Evolutionary conservation across 2,329 filamentous ascomycete species (phyloP), one percentile per base, ranked within the genome.

Genomic region (Colletotrichum euphorbiae): DNA sequence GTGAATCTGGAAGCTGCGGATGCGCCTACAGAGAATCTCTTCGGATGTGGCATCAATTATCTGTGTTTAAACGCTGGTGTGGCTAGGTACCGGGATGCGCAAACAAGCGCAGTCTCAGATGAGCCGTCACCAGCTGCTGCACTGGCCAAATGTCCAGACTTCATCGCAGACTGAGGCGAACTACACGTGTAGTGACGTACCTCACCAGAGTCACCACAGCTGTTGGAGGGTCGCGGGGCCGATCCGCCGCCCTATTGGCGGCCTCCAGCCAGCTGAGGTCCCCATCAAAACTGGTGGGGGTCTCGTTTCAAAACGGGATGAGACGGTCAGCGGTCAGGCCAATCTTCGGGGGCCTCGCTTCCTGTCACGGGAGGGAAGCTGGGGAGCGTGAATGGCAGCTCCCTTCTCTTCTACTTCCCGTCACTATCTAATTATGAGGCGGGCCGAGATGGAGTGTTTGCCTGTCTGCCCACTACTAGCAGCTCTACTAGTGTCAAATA

Each of bases 311-410:
- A 59, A 65, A 58, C 65, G 65, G 65, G 38, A 59, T 65, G 65
- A 65, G 60, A 68, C 54, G 65, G 65, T 68, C 58, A 40, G 65
- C 65, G 65, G 65, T 65, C 65, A 65, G 40, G 54, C 65, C 54
- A 58, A 38, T 28, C 56, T 15, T 58, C 28, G 46, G 51, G 59
- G 21, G 21, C 21, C 21, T 24, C 21, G 21, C 21, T 24, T 24
- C 21, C 3, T 24, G 21, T n/a, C 3, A 24, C 21, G 4, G 21
- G 21, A 24, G 3, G 21, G 21, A 24, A 24, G 21, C 21, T 24
- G 4, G 21, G 21, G 21, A 24, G 21, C 40, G 36, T 50, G 28
- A 59, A 38, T 43, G 43, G 59, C 21, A n/a, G 24, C 24, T 50
- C 21, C 21, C 21, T 13, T 50, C 36, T 40, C 45, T 31, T n/a